Conservation (phyloP, 2,329 filamentous ascomycete genomes). For the Fusarium heterosporum region DNA sequence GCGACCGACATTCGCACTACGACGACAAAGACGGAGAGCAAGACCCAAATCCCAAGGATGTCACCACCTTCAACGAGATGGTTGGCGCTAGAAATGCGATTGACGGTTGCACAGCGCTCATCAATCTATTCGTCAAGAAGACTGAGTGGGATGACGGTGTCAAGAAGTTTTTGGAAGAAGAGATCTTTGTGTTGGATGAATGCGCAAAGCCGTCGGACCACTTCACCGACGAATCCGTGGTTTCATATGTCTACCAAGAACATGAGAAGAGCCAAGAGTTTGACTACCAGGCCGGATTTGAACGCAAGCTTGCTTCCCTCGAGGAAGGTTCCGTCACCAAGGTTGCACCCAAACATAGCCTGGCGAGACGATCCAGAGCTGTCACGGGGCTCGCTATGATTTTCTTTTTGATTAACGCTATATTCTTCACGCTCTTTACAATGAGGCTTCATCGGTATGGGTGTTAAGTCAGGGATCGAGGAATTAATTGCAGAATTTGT, state of each 20-base stretch:
- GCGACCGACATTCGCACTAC: constrained; percentile 23
- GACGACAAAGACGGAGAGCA: constrained; percentile 19
- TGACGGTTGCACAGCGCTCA: constrained; percentile 5
- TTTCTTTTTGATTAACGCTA: not conserved
- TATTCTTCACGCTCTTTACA: not conserved
- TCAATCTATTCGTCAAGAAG: constrained; percentile 17
- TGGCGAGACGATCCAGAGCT: not conserved
- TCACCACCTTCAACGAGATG: constrained; percentile 22
- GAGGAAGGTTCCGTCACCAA: not conserved
- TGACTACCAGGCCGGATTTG: constrained; percentile 3
- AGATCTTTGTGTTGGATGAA: constrained; percentile 16
- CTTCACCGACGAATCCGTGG: constrained; percentile 25
- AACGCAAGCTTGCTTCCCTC: constrained; percentile 12
- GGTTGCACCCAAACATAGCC: not conserved
- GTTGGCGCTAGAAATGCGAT: constrained; percentile 27
- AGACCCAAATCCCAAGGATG: constrained; percentile 16
- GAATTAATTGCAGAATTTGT: not conserved
- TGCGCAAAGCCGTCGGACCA: constrained; percentile 18
- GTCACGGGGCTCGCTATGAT: not conserved
- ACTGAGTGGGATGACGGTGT: constrained; percentile 22
- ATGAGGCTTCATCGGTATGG: not conserved
- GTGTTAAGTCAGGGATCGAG: not conserved
- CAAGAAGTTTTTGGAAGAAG: constrained; percentile 16
- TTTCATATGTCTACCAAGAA: constrained; percentile 7
- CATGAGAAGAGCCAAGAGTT: not conserved